Evolutionary conservation across 805 yeast species (phyloP).

Genomic region (Babjeviella inositovora): DNA sequence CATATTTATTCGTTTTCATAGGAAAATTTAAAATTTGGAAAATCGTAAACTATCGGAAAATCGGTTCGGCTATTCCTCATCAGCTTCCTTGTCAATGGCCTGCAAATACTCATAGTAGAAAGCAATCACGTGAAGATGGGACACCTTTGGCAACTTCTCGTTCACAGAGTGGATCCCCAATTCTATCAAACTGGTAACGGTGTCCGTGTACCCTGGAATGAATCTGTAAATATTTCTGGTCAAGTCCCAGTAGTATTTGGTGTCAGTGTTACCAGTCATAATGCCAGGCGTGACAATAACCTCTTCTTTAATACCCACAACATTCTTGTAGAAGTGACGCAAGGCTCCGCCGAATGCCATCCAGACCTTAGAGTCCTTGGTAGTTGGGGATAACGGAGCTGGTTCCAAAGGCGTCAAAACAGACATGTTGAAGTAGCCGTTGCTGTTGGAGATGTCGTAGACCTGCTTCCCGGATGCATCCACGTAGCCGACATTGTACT

Average conservation of each 20-base stretch:
- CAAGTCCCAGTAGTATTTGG: slow-evolving; percentile 46
- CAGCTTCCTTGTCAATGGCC: slow-evolving; percentile 14
- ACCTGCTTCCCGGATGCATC: too few relatives aligned
- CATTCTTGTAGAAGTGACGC: slow-evolving; percentile 28
- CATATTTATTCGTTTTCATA: too few relatives aligned
- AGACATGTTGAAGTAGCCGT: slow-evolving; percentile 24
- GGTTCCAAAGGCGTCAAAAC: slow-evolving; percentile 19
- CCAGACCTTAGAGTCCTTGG: slow-evolving; percentile 21
- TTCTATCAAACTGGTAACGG: slow-evolving; percentile 13
- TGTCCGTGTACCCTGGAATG: slow-evolving; percentile 36
- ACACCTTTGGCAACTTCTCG: slow-evolving; percentile 35
- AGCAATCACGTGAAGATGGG: slow-evolving; percentile 45
- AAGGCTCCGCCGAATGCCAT: slow-evolving; percentile 21
- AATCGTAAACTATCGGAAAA: too few relatives aligned
- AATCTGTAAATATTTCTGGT: slow-evolving; percentile 46
- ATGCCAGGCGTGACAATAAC: slow-evolving; percentile 37
- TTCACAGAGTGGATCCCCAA: slow-evolving; percentile 44
- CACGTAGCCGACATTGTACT: slow-evolving; percentile 22
- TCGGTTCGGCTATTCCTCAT: not conserved
- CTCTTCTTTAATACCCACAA: slow-evolving; percentile 15
- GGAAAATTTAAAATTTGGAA: too few relatives aligned
- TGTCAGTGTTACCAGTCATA: slow-evolving; percentile 61
- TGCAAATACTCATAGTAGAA: slow-evolving; percentile 36
- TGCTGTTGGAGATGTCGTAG: too few relatives aligned
- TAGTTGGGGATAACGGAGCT: slow-evolving; percentile 34